Evolutionary conservation across 2,329 filamentous ascomycete species (phyloP).

Genomic region (Aspergillus ustus): DNA sequence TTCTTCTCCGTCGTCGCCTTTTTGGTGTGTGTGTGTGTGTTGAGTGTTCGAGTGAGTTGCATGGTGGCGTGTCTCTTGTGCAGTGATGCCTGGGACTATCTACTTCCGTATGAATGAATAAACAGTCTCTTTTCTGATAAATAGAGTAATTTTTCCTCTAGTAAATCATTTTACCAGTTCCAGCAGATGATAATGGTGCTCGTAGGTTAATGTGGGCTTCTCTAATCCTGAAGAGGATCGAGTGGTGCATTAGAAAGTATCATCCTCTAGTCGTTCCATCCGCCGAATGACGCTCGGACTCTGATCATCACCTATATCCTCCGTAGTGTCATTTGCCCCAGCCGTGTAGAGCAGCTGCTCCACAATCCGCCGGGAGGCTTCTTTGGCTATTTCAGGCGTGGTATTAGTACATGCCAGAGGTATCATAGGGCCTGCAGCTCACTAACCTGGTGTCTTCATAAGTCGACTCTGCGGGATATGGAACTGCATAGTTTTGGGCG

Average conservation of each 20-base stretch:
- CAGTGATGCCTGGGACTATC: background rate
- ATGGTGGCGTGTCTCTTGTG: background rate
- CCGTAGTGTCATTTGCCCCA: slow-evolving; percentile 46
- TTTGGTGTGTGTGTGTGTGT: slow-evolving; percentile 10
- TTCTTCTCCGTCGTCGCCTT: slow-evolving; percentile 3
- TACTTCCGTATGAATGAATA: background rate
- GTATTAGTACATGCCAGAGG: background rate
- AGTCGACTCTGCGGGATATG: slow-evolving; percentile 55
- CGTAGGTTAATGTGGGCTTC: background rate
- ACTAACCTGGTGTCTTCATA: slow-evolving; percentile 55
- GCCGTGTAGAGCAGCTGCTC: slow-evolving; percentile 53
- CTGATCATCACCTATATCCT: slow-evolving; percentile 43
- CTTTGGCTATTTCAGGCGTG: slow-evolving; percentile 43
- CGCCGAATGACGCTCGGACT: slow-evolving; percentile 53
- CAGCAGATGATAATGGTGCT: background rate
- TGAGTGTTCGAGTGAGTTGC: slow-evolving; percentile 4
- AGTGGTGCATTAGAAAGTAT: slow-evolving; percentile 45
- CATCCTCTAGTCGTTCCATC: slow-evolving; percentile 48
- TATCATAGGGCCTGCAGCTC: slow-evolving; percentile 18
- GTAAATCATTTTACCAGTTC: background rate
- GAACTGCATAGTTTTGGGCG: slow-evolving; percentile 73
- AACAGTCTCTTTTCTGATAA: background rate
- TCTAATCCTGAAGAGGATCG: background rate
- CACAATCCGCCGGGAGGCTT: slow-evolving; percentile 56
- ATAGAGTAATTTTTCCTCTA: background rate